Percentiles rank a stretch among this genome's conserved stretches.
Evolutionary conservation across 331 rosid genomes (phyloP).

Genomic region (Quercus phellos): DNA sequence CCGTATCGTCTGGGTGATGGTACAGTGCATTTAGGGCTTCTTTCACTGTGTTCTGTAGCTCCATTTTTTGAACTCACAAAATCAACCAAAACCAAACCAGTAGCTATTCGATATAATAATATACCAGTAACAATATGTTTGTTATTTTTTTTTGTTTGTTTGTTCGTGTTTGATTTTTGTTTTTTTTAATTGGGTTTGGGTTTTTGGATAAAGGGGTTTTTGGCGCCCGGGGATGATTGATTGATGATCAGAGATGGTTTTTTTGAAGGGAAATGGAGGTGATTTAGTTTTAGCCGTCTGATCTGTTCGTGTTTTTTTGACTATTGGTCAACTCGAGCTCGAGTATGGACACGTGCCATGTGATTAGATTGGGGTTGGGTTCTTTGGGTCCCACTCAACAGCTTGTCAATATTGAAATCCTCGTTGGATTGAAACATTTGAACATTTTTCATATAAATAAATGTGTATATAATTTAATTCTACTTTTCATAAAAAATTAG

Average conservation of each 20-base stretch:
- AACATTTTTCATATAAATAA: not conserved
- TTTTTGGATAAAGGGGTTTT: constrained; percentile 46
- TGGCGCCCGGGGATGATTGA: constrained; percentile 84
- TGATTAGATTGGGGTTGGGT: not conserved
- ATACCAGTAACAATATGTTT: not conserved
- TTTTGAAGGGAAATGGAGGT: not conserved
- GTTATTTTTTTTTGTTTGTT: not conserved
- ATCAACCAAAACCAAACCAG: not conserved
- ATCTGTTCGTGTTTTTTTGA: constrained; percentile 32
- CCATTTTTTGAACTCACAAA: constrained; percentile 47
- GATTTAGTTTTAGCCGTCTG: constrained; percentile 35
- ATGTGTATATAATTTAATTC: no score
- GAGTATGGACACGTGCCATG: constrained; percentile 38
- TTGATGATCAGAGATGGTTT: constrained; percentile 14
- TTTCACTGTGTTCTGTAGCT: constrained; percentile 87
- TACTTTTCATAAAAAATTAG: no score
- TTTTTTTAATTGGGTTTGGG: not conserved
- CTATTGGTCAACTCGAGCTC: constrained; percentile 34
- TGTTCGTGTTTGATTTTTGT: not conserved
- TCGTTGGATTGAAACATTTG: constrained; percentile 20
- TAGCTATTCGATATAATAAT: constrained; percentile 18
- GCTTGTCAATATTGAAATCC: constrained; percentile 24
- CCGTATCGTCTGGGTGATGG: constrained; percentile 89
- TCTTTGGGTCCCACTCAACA: constrained; percentile 21
- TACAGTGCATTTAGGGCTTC: constrained; percentile 99